phyloP scores from a whole-genome alignment of 1,284 basidiomycete species.

The Ganoderma multipileum region DNA sequence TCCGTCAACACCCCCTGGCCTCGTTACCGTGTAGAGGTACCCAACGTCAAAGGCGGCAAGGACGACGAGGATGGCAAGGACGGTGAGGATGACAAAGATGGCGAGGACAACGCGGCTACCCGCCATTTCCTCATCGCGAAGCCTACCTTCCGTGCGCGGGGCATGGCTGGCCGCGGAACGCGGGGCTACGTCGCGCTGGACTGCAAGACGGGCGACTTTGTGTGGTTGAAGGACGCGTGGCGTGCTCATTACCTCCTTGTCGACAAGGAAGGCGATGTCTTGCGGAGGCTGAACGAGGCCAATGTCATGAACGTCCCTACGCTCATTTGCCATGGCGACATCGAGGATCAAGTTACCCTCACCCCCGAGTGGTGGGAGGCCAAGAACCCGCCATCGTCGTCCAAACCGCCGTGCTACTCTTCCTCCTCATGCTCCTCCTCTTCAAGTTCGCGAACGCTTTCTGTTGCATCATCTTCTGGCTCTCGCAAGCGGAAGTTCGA shows the following conservation, averaged over 20 bases:
- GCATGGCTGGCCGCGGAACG: slow-evolving; percentile 16
- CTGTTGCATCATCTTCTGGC: neutral
- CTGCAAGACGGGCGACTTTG: slow-evolving; percentile 4
- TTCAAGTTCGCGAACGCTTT: neutral
- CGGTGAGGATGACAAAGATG: too few relatives aligned
- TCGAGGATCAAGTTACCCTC: slow-evolving; percentile 12
- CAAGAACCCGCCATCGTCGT: neutral
- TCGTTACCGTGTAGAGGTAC: slow-evolving; percentile 5
- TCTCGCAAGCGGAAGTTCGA: neutral
- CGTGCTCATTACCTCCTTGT: slow-evolving; percentile 12
- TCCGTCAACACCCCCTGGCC: neutral
- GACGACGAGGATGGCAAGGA: neutral
- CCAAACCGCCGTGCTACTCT: neutral
- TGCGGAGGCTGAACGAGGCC: slow-evolving; percentile 11
- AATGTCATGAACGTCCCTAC: slow-evolving; percentile 9
- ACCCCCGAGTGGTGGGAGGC: slow-evolving; percentile 7
- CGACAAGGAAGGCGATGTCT: slow-evolving; percentile 16
- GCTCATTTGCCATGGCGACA: slow-evolving; percentile 22
- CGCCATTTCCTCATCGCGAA: slow-evolving; percentile 19
- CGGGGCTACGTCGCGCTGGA: slow-evolving; percentile 15
- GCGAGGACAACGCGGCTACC: neutral
- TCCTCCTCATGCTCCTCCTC: neutral
- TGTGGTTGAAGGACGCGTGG: slow-evolving; percentile 26
- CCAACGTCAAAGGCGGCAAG: neutral
- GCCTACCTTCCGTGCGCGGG: slow-evolving; percentile 10